Conservation (phyloP, 2,329 filamentous ascomycete species). For the Cladosporium oxysporum region DNA sequence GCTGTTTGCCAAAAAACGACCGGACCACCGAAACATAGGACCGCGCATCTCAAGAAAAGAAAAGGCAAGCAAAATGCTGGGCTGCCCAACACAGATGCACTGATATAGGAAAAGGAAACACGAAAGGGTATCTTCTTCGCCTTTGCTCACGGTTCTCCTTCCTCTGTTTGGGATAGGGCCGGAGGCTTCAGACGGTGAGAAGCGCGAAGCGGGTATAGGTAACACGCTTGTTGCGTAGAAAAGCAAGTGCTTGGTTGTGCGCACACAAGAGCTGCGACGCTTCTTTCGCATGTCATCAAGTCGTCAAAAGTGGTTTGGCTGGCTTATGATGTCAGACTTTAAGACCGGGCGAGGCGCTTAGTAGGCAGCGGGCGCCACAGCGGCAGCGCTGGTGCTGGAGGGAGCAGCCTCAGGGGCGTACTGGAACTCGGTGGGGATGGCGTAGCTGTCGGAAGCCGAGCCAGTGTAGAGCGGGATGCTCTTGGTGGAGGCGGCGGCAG, state of each 20-base stretch:
- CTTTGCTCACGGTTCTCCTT: neutral
- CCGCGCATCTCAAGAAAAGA: neutral
- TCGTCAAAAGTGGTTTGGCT: constrained; percentile 18
- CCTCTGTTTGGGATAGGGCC: constrained; percentile 4
- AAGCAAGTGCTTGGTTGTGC: constrained; percentile 20
- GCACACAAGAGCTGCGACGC: constrained; percentile 20
- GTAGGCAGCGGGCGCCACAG: neutral
- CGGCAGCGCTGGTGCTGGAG: neutral
- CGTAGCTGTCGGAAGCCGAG: constrained; percentile 19
- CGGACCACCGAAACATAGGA: constrained; percentile 1
- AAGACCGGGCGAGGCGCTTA: constrained; percentile 9
- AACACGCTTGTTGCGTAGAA: constrained; percentile 10
- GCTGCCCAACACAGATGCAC: neutral
- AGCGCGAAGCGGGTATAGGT: constrained; percentile 12
- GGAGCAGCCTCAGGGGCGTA: constrained; percentile 12
- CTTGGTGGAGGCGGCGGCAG: constrained; percentile 19
- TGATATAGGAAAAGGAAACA: constrained; percentile 13
- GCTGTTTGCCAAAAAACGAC: neutral
- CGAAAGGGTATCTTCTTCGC: constrained; percentile 15
- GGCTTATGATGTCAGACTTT: constrained; percentile 18
- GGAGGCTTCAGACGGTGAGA: neutral
- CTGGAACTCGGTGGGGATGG: constrained; percentile 16
- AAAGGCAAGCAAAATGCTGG: constrained; percentile 2
- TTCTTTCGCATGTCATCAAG: constrained; percentile 21
- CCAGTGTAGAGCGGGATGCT: constrained; percentile 9